Evolutionary conservation across 768 basidiomycete species (phyloP).

Genomic region (Leccinellum albellum): DNA sequence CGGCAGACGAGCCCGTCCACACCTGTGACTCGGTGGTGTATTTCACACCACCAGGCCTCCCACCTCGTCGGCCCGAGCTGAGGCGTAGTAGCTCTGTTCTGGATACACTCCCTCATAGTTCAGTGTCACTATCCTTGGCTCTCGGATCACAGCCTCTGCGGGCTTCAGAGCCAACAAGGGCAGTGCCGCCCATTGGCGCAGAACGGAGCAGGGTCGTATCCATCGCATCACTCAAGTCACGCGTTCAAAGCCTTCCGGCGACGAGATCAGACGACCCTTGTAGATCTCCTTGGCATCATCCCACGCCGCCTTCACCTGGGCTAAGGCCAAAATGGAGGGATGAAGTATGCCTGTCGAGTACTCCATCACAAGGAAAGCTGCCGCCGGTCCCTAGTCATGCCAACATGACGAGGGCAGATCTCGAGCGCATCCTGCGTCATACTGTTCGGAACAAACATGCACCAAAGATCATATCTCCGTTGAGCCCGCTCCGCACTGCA

Average conservation of each 20-base stretch:
- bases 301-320: constrained; percentile 6
- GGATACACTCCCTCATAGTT: constrained; percentile 3
- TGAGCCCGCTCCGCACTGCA: constrained; percentile 28
- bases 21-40: not conserved
- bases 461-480: constrained; percentile 28
- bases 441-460: constrained; percentile 23
- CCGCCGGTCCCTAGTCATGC: not conserved
- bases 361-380: not conserved
- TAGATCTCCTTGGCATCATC: constrained; percentile 6
- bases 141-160: constrained; percentile 25
- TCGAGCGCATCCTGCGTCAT: constrained; percentile 26
- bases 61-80: constrained; percentile 7
- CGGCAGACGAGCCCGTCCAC: not conserved
- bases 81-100: constrained; percentile 7
- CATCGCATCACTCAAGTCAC: constrained; percentile 11
- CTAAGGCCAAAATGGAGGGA: constrained; percentile 5
- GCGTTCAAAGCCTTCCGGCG: not conserved
- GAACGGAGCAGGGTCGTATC: constrained; percentile 26
- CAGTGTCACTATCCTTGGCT: constrained; percentile 22
- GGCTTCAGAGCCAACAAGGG: constrained; percentile 19
- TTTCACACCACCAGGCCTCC: constrained; percentile 22
- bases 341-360: not conserved
- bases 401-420: constrained; percentile 15
- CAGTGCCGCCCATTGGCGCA: constrained; percentile 28
- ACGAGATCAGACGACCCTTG: not conserved